Conservation (phyloP, 495 filamentous ascomycete genomes). For the Umbilicaria muhlenbergii region DNA sequence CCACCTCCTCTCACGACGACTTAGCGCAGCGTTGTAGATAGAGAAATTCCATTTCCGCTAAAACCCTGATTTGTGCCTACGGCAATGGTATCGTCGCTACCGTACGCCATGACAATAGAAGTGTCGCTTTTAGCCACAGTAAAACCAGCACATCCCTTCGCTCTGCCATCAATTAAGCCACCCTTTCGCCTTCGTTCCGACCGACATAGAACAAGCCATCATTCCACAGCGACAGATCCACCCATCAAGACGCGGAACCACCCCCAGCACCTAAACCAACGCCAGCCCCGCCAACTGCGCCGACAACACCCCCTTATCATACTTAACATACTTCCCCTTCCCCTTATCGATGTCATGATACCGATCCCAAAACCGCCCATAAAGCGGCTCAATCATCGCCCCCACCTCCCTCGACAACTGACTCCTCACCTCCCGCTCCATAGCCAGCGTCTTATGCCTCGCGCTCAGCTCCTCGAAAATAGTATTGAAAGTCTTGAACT, state of each 20-base stretch:
- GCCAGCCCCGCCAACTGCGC: slow-evolving; percentile 29
- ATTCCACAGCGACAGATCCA: not conserved
- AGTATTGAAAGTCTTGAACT: slow-evolving; percentile 82
- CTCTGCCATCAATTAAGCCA: too few relatives aligned
- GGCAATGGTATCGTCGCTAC: too few relatives aligned
- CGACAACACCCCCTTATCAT: slow-evolving; percentile 56
- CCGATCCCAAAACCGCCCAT: slow-evolving; percentile 88
- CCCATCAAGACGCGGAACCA: not conserved
- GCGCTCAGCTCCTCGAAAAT: slow-evolving; percentile 76
- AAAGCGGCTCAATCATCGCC: slow-evolving; percentile 81
- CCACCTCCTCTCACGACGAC: too few relatives aligned
- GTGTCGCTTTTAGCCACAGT: too few relatives aligned
- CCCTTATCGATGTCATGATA: slow-evolving; percentile 98
- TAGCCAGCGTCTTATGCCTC: slow-evolving; percentile 57
- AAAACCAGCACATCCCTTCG: too few relatives aligned
- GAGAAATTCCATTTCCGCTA: too few relatives aligned
- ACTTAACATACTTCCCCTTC: slow-evolving; percentile 93
- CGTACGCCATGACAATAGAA: too few relatives aligned
- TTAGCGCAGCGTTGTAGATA: too few relatives aligned
- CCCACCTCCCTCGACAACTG: slow-evolving; percentile 70
- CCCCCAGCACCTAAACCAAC: slow-evolving; percentile 1
- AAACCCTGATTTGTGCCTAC: too few relatives aligned
- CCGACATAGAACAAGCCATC: too few relatives aligned
- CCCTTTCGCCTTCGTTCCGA: too few relatives aligned
- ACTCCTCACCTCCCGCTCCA: slow-evolving; percentile 71